Percentiles rank a stretch among this genome's conserved stretches.
These are phyloP conservation scores for Trypanosoma conorhini DNA, from an alignment of 208 protist species.

Conservation along the genomic window DNA sequence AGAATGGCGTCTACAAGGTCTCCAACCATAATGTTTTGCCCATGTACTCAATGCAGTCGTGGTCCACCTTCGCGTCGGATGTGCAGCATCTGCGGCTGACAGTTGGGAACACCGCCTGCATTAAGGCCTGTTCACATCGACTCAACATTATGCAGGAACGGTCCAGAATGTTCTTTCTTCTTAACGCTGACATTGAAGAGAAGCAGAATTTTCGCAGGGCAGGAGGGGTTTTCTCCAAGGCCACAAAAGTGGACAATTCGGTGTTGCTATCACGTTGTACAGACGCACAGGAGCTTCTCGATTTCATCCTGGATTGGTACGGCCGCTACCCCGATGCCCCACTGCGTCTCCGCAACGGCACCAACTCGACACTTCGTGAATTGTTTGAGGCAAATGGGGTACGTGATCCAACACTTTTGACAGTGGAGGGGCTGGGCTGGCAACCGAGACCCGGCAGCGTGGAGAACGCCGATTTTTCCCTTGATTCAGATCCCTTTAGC, in stretches of 20 bases:
- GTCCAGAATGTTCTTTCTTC: slow-evolving; percentile 90
- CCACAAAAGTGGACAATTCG: slow-evolving; percentile 85
- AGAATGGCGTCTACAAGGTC: slow-evolving; percentile 68
- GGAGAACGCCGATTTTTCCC: slow-evolving; percentile 36
- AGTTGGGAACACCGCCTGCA: slow-evolving; percentile 68
- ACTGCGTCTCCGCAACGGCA: slow-evolving; percentile 56
- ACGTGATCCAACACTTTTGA: slow-evolving; percentile 54
- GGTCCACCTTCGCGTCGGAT: slow-evolving; percentile 70
- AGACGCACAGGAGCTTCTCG: slow-evolving; percentile 81
- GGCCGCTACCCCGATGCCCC: slow-evolving; percentile 50
- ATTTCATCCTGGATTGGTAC: slow-evolving; percentile 77
- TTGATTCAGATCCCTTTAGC: slow-evolving; percentile 44
- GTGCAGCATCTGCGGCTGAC: slow-evolving; percentile 74
- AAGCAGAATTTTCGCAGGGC: slow-evolving; percentile 71
- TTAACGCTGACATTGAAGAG: slow-evolving; percentile 90
- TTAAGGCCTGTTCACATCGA: slow-evolving; percentile 81
- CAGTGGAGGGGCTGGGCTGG: slow-evolving; percentile 86
- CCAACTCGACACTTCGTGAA: slow-evolving; percentile 72
- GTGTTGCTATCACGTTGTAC: slow-evolving; percentile 65
- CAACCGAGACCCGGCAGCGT: slow-evolving; percentile 37
- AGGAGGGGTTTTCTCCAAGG: slow-evolving; percentile 83
- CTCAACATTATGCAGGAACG: slow-evolving; percentile 93
- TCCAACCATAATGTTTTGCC: slow-evolving; percentile 44
- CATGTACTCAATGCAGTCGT: slow-evolving; percentile 43
- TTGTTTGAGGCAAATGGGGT: slow-evolving; percentile 67